Base-by-base conservation (phyloP, 2,329 filamentous ascomycete species). In the Fusarium sp. region DNA sequence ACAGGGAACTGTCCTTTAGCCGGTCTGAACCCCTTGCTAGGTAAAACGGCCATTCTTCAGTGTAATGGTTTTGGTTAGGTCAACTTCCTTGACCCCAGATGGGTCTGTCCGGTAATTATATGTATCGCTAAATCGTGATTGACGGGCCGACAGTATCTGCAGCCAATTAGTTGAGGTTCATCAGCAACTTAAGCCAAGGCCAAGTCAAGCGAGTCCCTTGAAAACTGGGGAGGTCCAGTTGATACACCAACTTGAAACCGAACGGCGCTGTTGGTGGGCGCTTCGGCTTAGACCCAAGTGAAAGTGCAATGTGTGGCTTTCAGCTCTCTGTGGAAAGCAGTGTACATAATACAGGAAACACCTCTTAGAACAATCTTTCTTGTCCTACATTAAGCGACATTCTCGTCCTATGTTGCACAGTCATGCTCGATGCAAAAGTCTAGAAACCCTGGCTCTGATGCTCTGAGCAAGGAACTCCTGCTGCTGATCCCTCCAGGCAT, bases 1-100 rank as follows among this genome's bases (percentile, higher is more conserved):
- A 42, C 67, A 70, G 42, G 67, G 54, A 47, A 49, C 23, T 70
- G 46, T 49, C 13, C 58, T 68, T 70, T 70, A 70, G 50, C 67
- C 57, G 53, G 57, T 37, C 38, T 62, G 50, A 67, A 34, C 60
- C 55, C 62, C 57, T 70, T 67, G 50, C 51, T 45, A 38, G 38
- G 45, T 38, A 62, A 55, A 67, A 47, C 50, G 41, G 53, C 26
- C 33, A 44, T 52, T 42, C 23, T 38, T 56, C 40, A 47, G 42
- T 60, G 41, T n/a, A 18, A 20, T 42, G 20, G 51, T 47, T 55
- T 54, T 51, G 26, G n/a, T 36, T 46, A 51, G 26, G 31, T 47
- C 15, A 31, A 37, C 37, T 40, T 45, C 37, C 51, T 33, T 68
- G 44, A 28, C 38, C 36, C 30, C 18, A 38, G 23, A 30, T 50